These are phyloP conservation scores for Phytophthora cactorum DNA, from an alignment of 352 stramenopile genomes.

Conservation along the genomic window DNA sequence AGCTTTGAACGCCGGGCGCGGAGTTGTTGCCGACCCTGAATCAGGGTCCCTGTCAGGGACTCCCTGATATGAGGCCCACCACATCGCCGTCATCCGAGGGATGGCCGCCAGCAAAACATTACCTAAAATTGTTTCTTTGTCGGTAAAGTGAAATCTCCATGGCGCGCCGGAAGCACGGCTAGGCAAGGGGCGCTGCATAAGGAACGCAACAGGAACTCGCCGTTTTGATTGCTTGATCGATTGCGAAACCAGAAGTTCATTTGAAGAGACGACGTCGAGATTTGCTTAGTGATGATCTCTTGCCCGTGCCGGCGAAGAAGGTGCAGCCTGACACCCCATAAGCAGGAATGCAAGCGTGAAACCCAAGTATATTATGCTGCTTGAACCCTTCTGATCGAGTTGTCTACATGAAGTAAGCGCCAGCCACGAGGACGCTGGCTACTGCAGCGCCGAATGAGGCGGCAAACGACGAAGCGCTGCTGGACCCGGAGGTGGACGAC, in stretches of 20 bases:
- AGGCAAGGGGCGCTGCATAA: too few relatives aligned
- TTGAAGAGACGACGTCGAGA: conserved; percentile 9
- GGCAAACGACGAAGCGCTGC: conserved; percentile 21
- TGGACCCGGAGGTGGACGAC: conserved; percentile 28
- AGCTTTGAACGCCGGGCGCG: background rate
- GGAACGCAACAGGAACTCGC: background rate
- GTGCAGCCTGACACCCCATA: background rate
- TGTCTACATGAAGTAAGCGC: conserved; percentile 26
- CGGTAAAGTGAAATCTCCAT: too few relatives aligned
- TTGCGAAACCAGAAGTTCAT: conserved; percentile 6
- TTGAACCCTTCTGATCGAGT: background rate
- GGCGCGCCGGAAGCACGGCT: background rate
- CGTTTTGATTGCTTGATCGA: background rate
- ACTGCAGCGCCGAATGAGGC: conserved; percentile 3
- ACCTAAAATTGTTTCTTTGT: too few relatives aligned
- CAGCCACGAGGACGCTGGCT: conserved; percentile 14
- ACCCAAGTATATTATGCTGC: conserved; percentile 18
- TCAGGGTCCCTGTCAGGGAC: too few relatives aligned
- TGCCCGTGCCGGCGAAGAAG: background rate
- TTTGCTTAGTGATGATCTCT: conserved; percentile 14
- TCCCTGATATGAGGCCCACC: conserved; percentile 9
- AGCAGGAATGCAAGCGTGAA: conserved; percentile 1
- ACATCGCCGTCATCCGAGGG: conserved; percentile 5
- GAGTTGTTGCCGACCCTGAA: too few relatives aligned
- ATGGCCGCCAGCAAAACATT: too few relatives aligned